Evolutionary conservation across 148 eudicot species (phyloP), one percentile per base, ranked within the genome.

Genomic region (Cornus controversa): DNA sequence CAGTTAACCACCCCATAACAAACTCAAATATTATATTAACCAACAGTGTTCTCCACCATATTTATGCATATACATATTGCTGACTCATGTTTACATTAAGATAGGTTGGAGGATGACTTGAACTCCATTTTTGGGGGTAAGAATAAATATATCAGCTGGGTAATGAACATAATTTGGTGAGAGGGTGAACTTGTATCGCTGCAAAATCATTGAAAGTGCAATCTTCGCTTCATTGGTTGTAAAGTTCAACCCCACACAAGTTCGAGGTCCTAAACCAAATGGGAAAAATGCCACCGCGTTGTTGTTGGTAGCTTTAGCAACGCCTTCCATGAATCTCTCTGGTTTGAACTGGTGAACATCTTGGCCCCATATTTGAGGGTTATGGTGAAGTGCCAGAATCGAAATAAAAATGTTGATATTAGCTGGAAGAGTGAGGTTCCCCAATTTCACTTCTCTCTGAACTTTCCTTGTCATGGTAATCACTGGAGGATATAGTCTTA

Each of bases 281-380:
- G 87, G 87, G 25, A 50, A 70, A 66, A 84, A 81, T 10, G 87
- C 84, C 25, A 62, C 84, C 0, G 82, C 70, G 27, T 70, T 81
- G 53, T 79, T 79, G 66, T 82, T 85, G 11, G 87, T 82, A 2
- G 87, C 87, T 50, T 79, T 82, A 20, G 82, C 79, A 27, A 82
- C 80, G 66, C 87, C 87, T 68, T 57, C 47, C 27, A 64, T 40
- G 60, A 85, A 85, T 67, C 87, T 79, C n/a, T 85, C 85, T 13
- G 87, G 87, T 66, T 68, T 82, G 78, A 85, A 85, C 9, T 68
- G 79, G 53, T 85, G 85, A 57, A 75, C 87, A 71, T 85, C 87
- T 42, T 79, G 23, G 34, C 76, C 77, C 87, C 84, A 82, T 42
- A 79, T 65, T 9, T 58, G 27, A 10, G 76, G 37, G 27, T 73